Evolutionary conservation across 202 grass and related monocot species (phyloP), one percentile per base, ranked within the genome.

Genomic region (Bolboschoenoplectus hybrid): DNA sequence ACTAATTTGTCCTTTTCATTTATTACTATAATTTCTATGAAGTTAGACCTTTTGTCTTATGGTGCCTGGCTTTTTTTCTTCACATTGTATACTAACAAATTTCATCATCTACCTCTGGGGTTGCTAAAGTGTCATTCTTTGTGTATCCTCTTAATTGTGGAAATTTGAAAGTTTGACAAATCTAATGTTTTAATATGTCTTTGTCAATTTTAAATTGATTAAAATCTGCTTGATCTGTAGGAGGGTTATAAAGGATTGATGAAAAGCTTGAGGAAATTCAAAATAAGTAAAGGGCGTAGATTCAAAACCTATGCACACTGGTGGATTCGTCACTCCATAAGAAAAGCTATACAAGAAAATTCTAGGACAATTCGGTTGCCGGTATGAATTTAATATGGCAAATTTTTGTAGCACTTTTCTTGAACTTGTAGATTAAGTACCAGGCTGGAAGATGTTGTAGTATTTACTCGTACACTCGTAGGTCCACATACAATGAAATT

Each of bases 241-340:
- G 93, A 98, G 17, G 96, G 96, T 87, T 90, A 93, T 82, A 88
- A 86, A 74, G 96, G 93, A n/a, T 56, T 98, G 75, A 91, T 98
- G 90, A 95, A 88, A 87, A 92, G 93, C 74, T 94, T 98, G 82
- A 92, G 89, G 86, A 98, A 98, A 81, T 96, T 96, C 84, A 91
- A 98, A 86, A 90, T 92, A 36, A 88, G 87, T 86, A 91, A 90
- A 85, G 96, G 96, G 38, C 92, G 82, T 58, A 89, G 93, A 84
- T 95, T 95, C 88, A 83, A 92, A 14, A 94, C 93, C 16, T 98
- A 98, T 13, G 96, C 96, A 11, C 92, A 91, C 51, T 98, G 91
- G 91, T 98, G 96, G 96, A 94, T 98, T 81, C 92, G 90, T 4
- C 91, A 98, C 52, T 91, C 85, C 0, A 96, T 98, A 32, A 98